These are phyloP conservation scores for Endoconidiophora polonica DNA, from an alignment of 2,329 filamentous ascomycete genomes.

Conservation along the genomic window DNA sequence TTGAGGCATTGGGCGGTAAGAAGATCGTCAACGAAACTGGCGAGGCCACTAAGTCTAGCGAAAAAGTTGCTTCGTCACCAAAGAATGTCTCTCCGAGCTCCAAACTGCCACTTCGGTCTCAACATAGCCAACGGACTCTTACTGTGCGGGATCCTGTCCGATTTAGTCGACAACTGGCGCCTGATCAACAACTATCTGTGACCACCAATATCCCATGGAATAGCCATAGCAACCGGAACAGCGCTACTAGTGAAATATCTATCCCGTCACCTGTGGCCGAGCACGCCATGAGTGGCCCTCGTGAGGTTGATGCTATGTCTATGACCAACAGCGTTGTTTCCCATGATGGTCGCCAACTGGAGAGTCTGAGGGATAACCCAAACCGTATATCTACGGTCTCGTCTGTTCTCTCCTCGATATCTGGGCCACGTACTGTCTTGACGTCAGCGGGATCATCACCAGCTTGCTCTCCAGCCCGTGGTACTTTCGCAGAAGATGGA, in stretches of 20 bases:
- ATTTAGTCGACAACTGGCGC: slow-evolving; percentile 17
- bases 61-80: slow-evolving; percentile 14
- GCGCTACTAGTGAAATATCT: slow-evolving; percentile 11
- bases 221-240: slow-evolving; percentile 19
- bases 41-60: slow-evolving; percentile 27
- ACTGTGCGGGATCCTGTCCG: slow-evolving; percentile 32
- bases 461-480: slow-evolving; percentile 36
- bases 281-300: slow-evolving; percentile 11
- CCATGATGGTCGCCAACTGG: slow-evolving; percentile 40
- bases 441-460: slow-evolving; percentile 44
- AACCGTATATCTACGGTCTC: slow-evolving; percentile 44
- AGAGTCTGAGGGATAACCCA: slow-evolving; percentile 37
- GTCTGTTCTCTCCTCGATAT: slow-evolving; percentile 31
- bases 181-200: slow-evolving; percentile 2
- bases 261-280: slow-evolving; percentile 3
- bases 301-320: slow-evolving; percentile 31
- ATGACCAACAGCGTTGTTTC: slow-evolving; percentile 40
- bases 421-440: slow-evolving; percentile 39
- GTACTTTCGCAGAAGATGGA: slow-evolving; percentile 25
- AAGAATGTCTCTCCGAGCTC: slow-evolving; percentile 4
- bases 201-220: neutral
- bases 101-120: slow-evolving; percentile 19
- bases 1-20: slow-evolving; percentile 52
- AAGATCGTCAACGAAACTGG: slow-evolving; percentile 45
- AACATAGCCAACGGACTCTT: slow-evolving; percentile 29